A percentile compares a stretch with the other conserved stretches of the same genome.
Conservation (phyloP, 192 early-diverging fungal species). For the Geranomyces michiganensis region DNA sequence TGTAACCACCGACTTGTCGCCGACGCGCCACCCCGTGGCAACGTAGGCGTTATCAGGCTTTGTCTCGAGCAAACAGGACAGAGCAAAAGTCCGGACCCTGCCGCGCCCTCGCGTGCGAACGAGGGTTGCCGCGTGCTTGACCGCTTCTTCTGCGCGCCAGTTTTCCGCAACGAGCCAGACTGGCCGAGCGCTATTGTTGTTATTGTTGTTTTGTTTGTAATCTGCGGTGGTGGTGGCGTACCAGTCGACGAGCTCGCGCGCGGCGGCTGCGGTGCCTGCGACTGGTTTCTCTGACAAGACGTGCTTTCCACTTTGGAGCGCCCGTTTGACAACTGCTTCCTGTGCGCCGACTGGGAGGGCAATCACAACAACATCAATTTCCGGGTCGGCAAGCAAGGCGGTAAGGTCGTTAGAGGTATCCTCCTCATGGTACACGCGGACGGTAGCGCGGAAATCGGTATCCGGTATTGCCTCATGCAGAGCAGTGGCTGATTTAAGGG, state of each 20-base stretch:
- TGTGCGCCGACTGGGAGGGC: constrained; percentile 15
- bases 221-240: not conserved
- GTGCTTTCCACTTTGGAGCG: constrained; percentile 16
- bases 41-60: constrained; percentile 20
- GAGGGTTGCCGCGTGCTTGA: constrained; percentile 1
- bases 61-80: constrained; percentile 7
- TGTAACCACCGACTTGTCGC: constrained; percentile 1
- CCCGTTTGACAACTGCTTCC: not conserved
- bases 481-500: constrained; percentile 1
- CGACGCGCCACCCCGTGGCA: constrained; percentile 23
- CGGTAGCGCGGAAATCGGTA: not conserved
- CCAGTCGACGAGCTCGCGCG: not conserved
- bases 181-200: not conserved
- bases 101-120: not conserved
- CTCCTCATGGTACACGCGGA: constrained; percentile 15
- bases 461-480: constrained; percentile 3
- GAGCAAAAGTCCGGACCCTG: constrained; percentile 16
- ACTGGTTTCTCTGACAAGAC: constrained; percentile 27
- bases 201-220: not conserved
- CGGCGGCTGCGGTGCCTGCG: not conserved
- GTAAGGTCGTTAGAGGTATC: not conserved
- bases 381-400: constrained; percentile 5
- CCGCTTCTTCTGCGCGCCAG: constrained; percentile 15
- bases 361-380: constrained; percentile 15
- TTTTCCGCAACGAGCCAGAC: constrained; percentile 31